Conservation (phyloP, 345 rosid species). For the Salix suchowensis region DNA sequence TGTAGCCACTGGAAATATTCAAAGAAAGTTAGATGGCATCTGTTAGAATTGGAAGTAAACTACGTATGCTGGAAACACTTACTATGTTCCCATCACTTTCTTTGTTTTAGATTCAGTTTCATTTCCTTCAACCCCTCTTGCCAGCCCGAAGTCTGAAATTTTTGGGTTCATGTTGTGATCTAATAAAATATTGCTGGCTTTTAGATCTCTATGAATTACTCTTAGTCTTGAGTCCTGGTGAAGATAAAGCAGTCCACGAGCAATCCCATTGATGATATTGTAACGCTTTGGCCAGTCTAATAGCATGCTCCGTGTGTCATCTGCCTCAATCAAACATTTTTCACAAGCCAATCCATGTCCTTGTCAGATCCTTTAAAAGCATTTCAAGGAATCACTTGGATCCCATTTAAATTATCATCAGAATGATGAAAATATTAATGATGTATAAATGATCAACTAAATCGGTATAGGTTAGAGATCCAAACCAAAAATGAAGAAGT, state of each 20-base stretch:
- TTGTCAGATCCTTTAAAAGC: neutral
- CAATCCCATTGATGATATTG: constrained; percentile 33
- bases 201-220: constrained; percentile 36
- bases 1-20: neutral
- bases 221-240: constrained; percentile 39
- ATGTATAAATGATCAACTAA: neutral
- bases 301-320: constrained; percentile 8
- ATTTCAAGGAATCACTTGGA: neutral
- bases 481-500: neutral
- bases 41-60: neutral
- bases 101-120: neutral
- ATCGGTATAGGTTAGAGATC: neutral
- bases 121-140: neutral
- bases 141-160: constrained; percentile 2
- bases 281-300: constrained; percentile 24
- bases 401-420: neutral
- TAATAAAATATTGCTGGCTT: neutral
- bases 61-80: neutral
- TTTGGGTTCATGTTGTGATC: neutral
- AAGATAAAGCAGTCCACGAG: constrained; percentile 23
- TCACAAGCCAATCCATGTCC: neutral
- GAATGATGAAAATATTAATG: too few relatives aligned
- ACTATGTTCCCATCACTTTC: neutral
- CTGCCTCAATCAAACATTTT: constrained; percentile 12
- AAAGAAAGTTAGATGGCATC: neutral